These are phyloP conservation scores for Neonectria faginata DNA, from an alignment of 2,329 filamentous ascomycete species.

Conservation along the genomic window DNA sequence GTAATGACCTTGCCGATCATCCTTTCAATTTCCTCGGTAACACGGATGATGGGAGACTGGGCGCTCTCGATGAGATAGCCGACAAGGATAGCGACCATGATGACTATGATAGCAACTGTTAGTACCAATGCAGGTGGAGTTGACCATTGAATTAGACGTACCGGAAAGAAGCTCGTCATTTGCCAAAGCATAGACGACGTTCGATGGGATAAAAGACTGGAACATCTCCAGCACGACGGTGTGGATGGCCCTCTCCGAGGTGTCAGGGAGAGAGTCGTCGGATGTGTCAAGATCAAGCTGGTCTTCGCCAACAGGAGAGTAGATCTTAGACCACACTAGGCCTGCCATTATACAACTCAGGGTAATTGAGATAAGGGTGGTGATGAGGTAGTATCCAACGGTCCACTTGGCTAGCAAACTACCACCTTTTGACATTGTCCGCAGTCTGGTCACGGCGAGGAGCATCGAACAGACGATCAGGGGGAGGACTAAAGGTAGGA, in stretches of 20 bases:
- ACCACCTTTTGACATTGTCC: constrained; percentile 58
- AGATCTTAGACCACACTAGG: constrained; percentile 61
- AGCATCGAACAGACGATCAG: constrained; percentile 65
- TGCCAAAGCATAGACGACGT: constrained; percentile 60
- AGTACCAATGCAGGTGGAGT: background rate
- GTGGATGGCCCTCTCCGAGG: constrained; percentile 53
- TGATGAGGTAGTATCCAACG: constrained; percentile 62
- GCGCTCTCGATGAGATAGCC: constrained; percentile 58
- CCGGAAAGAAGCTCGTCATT: constrained; percentile 57
- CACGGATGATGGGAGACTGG: constrained; percentile 54
- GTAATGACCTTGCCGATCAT: constrained; percentile 61
- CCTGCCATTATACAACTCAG: constrained; percentile 60
- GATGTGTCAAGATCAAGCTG: constrained; percentile 42
- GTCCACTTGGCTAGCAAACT: constrained; percentile 61
- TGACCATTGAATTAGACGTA: background rate
- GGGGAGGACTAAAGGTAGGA: constrained; percentile 56
- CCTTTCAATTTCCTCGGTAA: constrained; percentile 59
- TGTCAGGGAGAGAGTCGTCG: constrained; percentile 33
- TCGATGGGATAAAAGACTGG: constrained; percentile 61
- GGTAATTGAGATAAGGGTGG: constrained; percentile 62
- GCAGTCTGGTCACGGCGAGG: constrained; percentile 61
- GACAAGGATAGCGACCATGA: constrained; percentile 60
- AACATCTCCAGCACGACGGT: constrained; percentile 62
- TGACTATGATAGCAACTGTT: constrained; percentile 44
- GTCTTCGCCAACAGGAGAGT: constrained; percentile 52